Base-by-base conservation (phyloP, 345 rosid species). In the Melaleuca quinquenervia region DNA sequence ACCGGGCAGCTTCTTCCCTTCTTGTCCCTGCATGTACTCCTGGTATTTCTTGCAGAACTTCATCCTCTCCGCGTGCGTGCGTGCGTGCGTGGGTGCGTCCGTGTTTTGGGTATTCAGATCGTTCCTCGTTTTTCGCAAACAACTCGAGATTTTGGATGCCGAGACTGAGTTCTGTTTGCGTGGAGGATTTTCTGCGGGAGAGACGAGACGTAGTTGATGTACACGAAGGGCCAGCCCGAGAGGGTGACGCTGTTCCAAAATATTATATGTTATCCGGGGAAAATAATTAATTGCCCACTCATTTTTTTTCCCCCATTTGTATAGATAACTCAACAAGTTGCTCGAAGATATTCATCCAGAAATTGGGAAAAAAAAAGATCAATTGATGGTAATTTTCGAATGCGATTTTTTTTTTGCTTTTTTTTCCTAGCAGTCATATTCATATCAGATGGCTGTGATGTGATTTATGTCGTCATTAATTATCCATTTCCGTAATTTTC, bases 1-100 rank as follows among this genome's bases (percentile, higher is more conserved):
- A 11, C 91, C 93, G 24, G 98, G 98, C 11, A 94, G 90, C 88
- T 93, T 89, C 84, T 92, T 90, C 90, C 92, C 88, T 53, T 95
- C 88, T 53, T 94, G 96, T 9, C 84, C 94, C 83, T 91, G 94
- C 97, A 94, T 92, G 94, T 93, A 96, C 89, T 94, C 96, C 50
- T 90, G 94, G 76, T 96, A 97, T 87, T 91, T 96, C 93, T 94
- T 97, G 92, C 98, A 96, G 85, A 96, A 97, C 94, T 97, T 96
- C 98, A 97, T 96, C 84, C 52, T 64, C 56, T 50, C 12, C 21
- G 8, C 24, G 41, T 41, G 41, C 60, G 27, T 55, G 55, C 41
- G 29, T 29, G 21, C 7, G 75, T 13, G 44, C 53, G 29, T 29
- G 53, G 20, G 53, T 16, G 53, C 53, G 21, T 18, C 20, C 53